Base-by-base conservation (phyloP, 306 rosid genomes). In the Lathyrus aphaca region DNA sequence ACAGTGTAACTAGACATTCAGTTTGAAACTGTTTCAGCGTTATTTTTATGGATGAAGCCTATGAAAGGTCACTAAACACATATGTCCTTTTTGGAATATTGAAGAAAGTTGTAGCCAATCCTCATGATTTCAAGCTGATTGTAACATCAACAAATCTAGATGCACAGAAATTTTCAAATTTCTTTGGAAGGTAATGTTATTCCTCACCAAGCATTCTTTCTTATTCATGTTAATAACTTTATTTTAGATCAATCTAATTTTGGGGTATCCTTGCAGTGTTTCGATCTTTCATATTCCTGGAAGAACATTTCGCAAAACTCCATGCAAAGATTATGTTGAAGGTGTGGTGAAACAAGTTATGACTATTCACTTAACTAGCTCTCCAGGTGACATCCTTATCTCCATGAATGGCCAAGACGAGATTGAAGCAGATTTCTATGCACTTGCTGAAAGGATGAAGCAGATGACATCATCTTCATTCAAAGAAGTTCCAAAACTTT, bases 401-500 rank as follows among this genome's bases (percentile, higher is more conserved):
- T 92, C 89, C 81, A 89, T 89, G 98, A 92, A 96, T 27, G 98
- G 98, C 72, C 98, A 90, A 83, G 98, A 92, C 69, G 98, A 92
- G 91, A 92, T 92, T 45, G 98, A 89, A 84, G 98, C 98, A 19
- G 96, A 96, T 38, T 92, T 96, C 79, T 90, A 83, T 77, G 73
- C 98, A 60, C 89, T 92, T 67, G 96, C 95, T 7, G 98, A 92
- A 74, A 86, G 98, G n/a, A n/a, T n/a, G n/a, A n/a, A n/a, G n/a
- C n/a, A n/a, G n/a, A n/a, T n/a, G n/a, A n/a, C n/a, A n/a, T n/a
- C n/a, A n/a, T n/a, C n/a, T n/a, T n/a, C n/a, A n/a, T n/a, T n/a
- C n/a, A n/a, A n/a, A n/a, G n/a, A n/a, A n/a, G n/a, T n/a, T n/a
- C n/a, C n/a, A n/a, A n/a, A n/a, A n/a, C n/a, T n/a, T n/a, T n/a